phyloP scores from a whole-genome alignment of 495 filamentous ascomycete species.

The Friedmanniomyces simplex region DNA sequence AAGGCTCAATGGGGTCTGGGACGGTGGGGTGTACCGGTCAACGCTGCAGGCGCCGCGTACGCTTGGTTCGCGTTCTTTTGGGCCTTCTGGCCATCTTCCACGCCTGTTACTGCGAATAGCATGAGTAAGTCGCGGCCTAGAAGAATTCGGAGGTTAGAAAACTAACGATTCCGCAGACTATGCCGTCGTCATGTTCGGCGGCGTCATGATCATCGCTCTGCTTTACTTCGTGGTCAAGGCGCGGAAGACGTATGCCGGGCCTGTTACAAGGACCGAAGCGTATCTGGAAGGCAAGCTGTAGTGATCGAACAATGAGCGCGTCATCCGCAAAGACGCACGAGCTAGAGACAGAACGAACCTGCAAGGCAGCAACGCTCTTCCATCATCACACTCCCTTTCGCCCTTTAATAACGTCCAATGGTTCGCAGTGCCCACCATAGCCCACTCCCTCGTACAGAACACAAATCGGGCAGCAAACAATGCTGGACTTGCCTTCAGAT shows the following conservation, averaged over 20 bases:
- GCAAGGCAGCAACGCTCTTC: too few species aligned
- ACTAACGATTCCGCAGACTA: conserved; percentile 12
- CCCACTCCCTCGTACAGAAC: too few species aligned
- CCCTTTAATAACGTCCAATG: too few species aligned
- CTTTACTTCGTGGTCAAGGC: conserved; percentile 18
- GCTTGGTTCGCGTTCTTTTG: conserved; percentile 28
- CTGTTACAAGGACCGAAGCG: conserved; percentile 22
- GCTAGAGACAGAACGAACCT: too few species aligned
- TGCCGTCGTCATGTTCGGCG: conserved; percentile 25
- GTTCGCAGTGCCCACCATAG: too few species aligned
- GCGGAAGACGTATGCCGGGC: conserved; percentile 23
- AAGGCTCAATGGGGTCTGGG: conserved; percentile 21
- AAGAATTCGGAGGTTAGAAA: too few species aligned
- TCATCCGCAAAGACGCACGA: too few species aligned
- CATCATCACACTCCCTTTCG: too few species aligned
- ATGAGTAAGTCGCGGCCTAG: conserved; percentile 10
- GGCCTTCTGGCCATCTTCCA: conserved; percentile 28
- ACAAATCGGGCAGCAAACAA: too few species aligned
- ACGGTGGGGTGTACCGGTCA: conserved; percentile 22
- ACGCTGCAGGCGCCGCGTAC: conserved; percentile 23
- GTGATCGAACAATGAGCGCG: neutral
- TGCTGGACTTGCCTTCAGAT: too few species aligned
- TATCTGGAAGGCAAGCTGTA: conserved; percentile 4
- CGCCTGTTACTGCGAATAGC: conserved; percentile 11
- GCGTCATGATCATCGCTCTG: conserved; percentile 9